Evolutionary conservation across 441 rosid genomes (phyloP).

Genomic region (Erysimum pusillum): DNA sequence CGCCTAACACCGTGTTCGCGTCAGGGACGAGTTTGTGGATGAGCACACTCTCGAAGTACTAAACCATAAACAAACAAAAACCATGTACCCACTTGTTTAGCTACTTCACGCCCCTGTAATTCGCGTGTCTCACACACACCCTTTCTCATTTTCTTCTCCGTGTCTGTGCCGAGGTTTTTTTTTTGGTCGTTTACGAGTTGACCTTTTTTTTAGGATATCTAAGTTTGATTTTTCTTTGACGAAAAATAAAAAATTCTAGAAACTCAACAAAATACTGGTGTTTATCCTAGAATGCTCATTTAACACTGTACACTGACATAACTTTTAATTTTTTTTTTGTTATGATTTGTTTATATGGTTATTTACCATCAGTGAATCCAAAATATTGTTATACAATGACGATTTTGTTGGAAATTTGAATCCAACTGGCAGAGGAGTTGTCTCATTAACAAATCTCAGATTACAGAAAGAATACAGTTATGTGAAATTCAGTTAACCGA

Average conservation of each 20-base stretch:
- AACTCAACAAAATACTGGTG: slow-evolving; percentile 28
- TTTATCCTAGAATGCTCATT: not conserved
- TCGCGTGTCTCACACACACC: slow-evolving; percentile 14
- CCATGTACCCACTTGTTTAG: slow-evolving; percentile 29
- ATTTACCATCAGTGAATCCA: not conserved
- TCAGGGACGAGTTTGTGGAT: slow-evolving; percentile 36
- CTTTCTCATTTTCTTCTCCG: slow-evolving; percentile 24
- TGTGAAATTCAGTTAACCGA: not conserved
- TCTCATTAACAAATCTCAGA: slow-evolving; percentile 18
- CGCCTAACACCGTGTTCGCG: slow-evolving; percentile 47
- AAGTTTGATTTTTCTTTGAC: slow-evolving; percentile 40
- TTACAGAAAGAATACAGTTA: not conserved
- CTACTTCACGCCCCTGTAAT: slow-evolving; percentile 8
- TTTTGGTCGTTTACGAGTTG: slow-evolving; percentile 27
- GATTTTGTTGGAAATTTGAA: slow-evolving; percentile 1
- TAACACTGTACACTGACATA: slow-evolving; percentile 8
- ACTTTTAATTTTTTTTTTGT: too few relatives aligned
- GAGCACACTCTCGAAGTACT: slow-evolving; percentile 33
- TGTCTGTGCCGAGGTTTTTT: slow-evolving; percentile 44
- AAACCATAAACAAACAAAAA: slow-evolving; percentile 11
- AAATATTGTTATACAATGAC: not conserved
- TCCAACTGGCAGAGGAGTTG: not conserved
- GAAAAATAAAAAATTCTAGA: slow-evolving; percentile 11
- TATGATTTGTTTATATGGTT: not conserved
- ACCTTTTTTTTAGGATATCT: not conserved